Evolutionary conservation across 257 asterid species (phyloP).

Genomic region (Gardenia jasminoides): DNA sequence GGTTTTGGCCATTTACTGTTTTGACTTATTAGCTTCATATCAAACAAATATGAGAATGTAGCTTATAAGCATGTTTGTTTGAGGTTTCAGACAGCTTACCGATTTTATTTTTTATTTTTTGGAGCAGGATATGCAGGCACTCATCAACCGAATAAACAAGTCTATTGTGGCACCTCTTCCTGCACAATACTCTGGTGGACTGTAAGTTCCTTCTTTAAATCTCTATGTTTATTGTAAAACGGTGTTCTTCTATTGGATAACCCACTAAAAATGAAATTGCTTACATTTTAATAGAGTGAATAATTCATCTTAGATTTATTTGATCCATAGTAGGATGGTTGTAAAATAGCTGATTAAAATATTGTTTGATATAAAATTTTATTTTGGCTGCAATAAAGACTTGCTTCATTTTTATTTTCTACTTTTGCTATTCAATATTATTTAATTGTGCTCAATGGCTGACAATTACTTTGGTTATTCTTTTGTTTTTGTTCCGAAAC

Average conservation of each 20-base stretch:
- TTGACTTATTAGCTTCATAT: not conserved
- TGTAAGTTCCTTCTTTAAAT: constrained; percentile 44
- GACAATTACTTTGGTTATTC: constrained; percentile 11
- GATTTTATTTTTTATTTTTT: constrained; percentile 22
- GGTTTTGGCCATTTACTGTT: not conserved
- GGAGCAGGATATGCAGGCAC: constrained; percentile 88
- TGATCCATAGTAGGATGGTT: too few species aligned
- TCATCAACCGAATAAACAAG: constrained; percentile 86
- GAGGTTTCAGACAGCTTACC: constrained; percentile 14
- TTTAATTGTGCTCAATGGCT: not conserved
- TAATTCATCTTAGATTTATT: not conserved
- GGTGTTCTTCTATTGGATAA: constrained; percentile 1
- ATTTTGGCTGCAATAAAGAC: not conserved
- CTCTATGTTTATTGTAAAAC: constrained; percentile 4
- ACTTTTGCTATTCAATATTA: not conserved
- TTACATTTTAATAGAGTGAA: not conserved
- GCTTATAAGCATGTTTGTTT: constrained; percentile 8
- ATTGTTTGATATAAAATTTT: too few species aligned
- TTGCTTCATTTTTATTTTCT: not conserved
- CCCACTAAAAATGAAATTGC: not conserved
- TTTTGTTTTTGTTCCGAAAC: not conserved
- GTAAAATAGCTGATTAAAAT: too few species aligned
- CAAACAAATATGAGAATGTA: not conserved
- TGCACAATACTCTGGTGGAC: constrained; percentile 75
- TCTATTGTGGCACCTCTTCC: constrained; percentile 86